A percentile compares a stretch with the other conserved stretches of the same genome.
phyloP scores from a whole-genome alignment of 345 rosid species.

The Eucalyptus regnans region DNA sequence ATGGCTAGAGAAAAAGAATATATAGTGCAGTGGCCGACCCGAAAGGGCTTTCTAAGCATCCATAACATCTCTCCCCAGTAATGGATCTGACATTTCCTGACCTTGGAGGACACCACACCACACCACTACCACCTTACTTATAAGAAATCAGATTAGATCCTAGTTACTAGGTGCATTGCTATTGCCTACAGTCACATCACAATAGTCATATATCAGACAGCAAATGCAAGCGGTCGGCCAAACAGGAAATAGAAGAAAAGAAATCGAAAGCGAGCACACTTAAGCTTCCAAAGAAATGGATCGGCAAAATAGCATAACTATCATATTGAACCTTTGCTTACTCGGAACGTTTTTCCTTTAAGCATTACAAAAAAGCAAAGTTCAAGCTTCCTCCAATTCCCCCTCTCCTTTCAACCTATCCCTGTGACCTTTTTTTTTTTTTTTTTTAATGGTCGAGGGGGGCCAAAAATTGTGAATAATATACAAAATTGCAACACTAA shows the following conservation, averaged over 20 bases:
- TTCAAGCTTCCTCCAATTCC: neutral
- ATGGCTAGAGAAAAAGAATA: neutral
- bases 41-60: neutral
- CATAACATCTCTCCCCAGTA: neutral
- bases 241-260: neutral
- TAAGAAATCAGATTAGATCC: neutral
- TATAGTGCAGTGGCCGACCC: neutral
- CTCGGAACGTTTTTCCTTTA: neutral
- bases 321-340: neutral
- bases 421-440: neutral
- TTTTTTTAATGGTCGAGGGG: neutral
- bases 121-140: neutral
- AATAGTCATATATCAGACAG: neutral
- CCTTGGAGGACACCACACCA: neutral
- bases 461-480: neutral
- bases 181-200: neutral
- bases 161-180: neutral
- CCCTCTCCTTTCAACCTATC: neutral
- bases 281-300: neutral
- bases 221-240: neutral
- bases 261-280: neutral
- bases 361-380: neutral
- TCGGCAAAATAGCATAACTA: neutral
- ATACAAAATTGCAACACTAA: neutral
- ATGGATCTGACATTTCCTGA: neutral